A percentile compares a stretch with the other conserved stretches of the same genome.
Evolutionary conservation across 768 basidiomycete genomes (phyloP).

Genomic region (Tylopilus sp.): DNA sequence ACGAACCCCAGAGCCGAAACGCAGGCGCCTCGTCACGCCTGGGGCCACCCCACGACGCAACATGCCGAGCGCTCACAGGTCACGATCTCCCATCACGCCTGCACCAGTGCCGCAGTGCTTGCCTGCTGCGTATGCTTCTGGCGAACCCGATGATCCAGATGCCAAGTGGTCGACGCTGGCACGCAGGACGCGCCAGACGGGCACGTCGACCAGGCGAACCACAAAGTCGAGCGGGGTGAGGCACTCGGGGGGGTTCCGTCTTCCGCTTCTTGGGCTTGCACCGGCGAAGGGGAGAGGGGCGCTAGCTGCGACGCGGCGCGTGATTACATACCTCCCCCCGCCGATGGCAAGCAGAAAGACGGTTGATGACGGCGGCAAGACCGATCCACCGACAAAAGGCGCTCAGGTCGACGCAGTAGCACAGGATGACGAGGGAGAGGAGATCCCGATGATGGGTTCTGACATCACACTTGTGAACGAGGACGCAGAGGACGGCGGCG

Average conservation of each 20-base stretch:
- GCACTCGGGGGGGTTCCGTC: conserved; percentile 22
- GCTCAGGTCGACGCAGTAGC: background rate
- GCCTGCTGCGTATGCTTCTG: conserved; percentile 21
- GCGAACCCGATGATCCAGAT: conserved; percentile 18
- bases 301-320: conserved; percentile 6
- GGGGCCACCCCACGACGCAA: conserved; percentile 1
- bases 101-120: background rate
- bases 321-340: conserved; percentile 30
- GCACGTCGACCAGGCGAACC: background rate
- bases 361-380: background rate
- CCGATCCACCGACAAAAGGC: background rate
- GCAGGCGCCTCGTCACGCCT: conserved; percentile 2
- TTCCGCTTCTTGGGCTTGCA: conserved; percentile 13
- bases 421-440: conserved; percentile 1
- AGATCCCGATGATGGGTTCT: conserved; percentile 16
- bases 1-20: conserved; percentile 8
- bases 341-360: conserved; percentile 9
- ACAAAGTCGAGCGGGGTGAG: background rate
- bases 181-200: conserved; percentile 1
- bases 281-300: background rate
- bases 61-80: background rate
- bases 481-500: conserved; percentile 18
- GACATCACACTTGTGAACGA: conserved; percentile 30
- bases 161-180: conserved; percentile 17
- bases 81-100: background rate